Conservation (phyloP, 148 eudicot species). For the Rhododendron molle region DNA sequence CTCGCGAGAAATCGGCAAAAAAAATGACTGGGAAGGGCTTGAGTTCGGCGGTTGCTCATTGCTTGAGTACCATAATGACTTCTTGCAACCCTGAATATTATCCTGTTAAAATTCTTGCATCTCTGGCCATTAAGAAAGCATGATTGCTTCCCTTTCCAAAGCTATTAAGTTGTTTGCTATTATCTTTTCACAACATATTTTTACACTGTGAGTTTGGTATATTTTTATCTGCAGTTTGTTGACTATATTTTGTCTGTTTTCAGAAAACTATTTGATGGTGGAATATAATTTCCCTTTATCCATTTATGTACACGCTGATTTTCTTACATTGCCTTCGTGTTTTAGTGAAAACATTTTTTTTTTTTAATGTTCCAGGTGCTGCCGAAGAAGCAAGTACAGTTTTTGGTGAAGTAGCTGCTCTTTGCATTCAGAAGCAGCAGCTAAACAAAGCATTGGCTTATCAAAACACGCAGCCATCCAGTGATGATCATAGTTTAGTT, state of each 20-base stretch:
- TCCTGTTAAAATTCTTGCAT: not conserved
- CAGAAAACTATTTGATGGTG: not conserved
- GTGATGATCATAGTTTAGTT: constrained; percentile 49
- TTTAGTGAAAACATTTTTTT: not conserved
- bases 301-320: not conserved
- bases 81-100: not conserved
- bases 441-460: constrained; percentile 40
- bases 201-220: not conserved
- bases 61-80: not conserved
- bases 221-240: not conserved
- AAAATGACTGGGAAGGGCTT: too few relatives aligned
- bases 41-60: not conserved
- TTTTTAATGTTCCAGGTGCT: constrained; percentile 49
- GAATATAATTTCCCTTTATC: not conserved
- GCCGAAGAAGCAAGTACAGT: constrained; percentile 78
- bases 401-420: constrained; percentile 79
- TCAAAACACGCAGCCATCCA: constrained; percentile 32
- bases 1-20: too few relatives aligned
- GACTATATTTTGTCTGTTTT: not conserved
- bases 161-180: not conserved
- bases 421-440: constrained; percentile 66
- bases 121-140: not conserved
- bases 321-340: not conserved
- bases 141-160: not conserved
- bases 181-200: not conserved